A percentile compares a stretch with the other conserved stretches of the same genome.
Conservation (phyloP, 495 filamentous ascomycete species). For the Monascus purpureus region DNA sequence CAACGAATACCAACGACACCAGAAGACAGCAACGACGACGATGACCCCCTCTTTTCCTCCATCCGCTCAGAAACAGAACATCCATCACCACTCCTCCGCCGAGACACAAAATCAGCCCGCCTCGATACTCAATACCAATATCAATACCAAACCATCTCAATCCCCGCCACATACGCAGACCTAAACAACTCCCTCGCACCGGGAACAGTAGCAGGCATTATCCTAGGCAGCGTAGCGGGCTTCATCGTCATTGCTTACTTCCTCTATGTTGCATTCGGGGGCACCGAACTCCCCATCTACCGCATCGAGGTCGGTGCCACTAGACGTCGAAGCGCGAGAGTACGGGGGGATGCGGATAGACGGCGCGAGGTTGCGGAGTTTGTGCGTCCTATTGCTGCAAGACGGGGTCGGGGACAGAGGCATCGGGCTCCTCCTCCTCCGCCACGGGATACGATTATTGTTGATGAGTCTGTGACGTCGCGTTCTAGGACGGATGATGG, state of each 20-base stretch:
- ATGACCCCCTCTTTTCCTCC: no score
- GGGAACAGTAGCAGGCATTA: constrained; percentile 69
- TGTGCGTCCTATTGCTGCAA: constrained; percentile 16
- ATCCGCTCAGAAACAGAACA: no score
- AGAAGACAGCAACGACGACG: no score
- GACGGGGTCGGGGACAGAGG: constrained; percentile 12
- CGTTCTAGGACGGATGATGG: constrained; percentile 10
- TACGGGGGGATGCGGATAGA: constrained; percentile 6
- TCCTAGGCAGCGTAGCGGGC: constrained; percentile 69
- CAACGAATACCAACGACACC: no score
- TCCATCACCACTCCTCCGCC: no score
- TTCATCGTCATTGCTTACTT: constrained; percentile 68
- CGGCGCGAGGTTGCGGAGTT: neutral
- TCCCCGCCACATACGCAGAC: constrained; percentile 57
- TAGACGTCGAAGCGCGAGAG: neutral
- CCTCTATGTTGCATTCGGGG: constrained; percentile 50
- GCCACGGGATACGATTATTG: constrained; percentile 11
- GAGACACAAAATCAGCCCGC: no score
- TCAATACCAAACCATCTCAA: constrained; percentile 23
- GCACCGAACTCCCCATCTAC: constrained; percentile 24
- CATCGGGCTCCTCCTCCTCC: constrained; percentile 5
- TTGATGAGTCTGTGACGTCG: constrained; percentile 17
- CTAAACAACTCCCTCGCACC: constrained; percentile 44
- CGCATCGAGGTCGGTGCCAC: constrained; percentile 1
- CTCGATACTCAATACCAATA: neutral